A percentile compares a stretch with the other conserved stretches of the same genome.
These are phyloP conservation scores for Aspergillus flavus DNA, from an alignment of 2,329 filamentous ascomycete genomes.

Conservation along the genomic window DNA sequence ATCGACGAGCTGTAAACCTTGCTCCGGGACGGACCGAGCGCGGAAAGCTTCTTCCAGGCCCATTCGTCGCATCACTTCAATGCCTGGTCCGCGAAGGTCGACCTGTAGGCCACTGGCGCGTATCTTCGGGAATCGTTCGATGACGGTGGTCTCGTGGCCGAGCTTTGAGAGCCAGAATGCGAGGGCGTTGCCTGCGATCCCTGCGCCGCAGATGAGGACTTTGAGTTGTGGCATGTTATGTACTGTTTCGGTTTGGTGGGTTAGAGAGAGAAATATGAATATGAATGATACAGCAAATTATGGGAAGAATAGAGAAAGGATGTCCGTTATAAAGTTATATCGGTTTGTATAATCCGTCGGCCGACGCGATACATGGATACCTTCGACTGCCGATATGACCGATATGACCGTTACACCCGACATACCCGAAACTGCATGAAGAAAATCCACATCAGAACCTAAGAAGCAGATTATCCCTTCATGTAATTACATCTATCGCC, in stretches of 20 bases:
- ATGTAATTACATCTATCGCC: too few species aligned
- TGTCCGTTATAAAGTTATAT: neutral
- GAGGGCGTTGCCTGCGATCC: conserved; percentile 46
- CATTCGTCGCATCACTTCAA: conserved; percentile 58
- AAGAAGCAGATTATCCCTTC: too few species aligned
- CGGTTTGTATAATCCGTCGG: neutral
- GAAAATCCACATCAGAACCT: too few species aligned
- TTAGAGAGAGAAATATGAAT: too few species aligned
- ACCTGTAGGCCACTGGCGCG: conserved; percentile 55
- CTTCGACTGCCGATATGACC: neutral
- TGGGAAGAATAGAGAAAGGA: neutral
- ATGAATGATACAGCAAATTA: neutral
- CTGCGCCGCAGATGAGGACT: conserved; percentile 52
- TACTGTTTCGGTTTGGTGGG: neutral
- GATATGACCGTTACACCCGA: neutral
- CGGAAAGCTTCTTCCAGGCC: conserved; percentile 51
- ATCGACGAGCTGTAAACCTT: conserved; percentile 54
- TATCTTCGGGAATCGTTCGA: conserved; percentile 47
- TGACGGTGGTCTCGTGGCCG: conserved; percentile 44
- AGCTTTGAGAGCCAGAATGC: conserved; percentile 54
- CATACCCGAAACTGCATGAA: neutral
- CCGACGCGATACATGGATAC: neutral
- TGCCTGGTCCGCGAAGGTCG: conserved; percentile 56
- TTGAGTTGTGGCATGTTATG: conserved; percentile 34
- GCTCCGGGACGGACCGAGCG: conserved; percentile 46